phyloP scores from a whole-genome alignment of 805 yeast genomes.

The Priceomyces carsonii region DNA sequence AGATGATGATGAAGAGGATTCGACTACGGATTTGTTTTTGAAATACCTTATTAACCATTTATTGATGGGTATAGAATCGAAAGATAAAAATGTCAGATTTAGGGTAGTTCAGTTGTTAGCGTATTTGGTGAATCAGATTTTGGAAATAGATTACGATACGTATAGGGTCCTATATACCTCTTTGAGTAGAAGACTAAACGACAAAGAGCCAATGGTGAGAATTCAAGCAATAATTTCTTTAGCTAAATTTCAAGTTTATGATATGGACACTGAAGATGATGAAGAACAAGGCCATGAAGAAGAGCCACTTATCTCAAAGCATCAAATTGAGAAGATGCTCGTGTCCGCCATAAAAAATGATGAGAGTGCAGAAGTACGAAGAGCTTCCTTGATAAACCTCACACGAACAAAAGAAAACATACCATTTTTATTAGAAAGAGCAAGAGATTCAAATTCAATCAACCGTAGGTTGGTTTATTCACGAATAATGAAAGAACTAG shows the following conservation, averaged over 20 bases:
- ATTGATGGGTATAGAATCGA: slow-evolving; percentile 76
- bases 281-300: slow-evolving; percentile 47
- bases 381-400: slow-evolving; percentile 77
- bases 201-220: slow-evolving; percentile 76
- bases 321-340: slow-evolving; percentile 20
- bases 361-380: slow-evolving; percentile 82
- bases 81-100: slow-evolving; percentile 74
- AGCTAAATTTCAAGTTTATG: slow-evolving; percentile 65
- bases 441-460: slow-evolving; percentile 71
- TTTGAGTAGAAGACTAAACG: slow-evolving; percentile 63
- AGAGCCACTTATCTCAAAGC: slow-evolving; percentile 8
- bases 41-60: slow-evolving; percentile 64
- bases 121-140: slow-evolving; percentile 65
- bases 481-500: slow-evolving; percentile 64
- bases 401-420: slow-evolving; percentile 54
- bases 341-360: slow-evolving; percentile 67
- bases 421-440: slow-evolving; percentile 70
- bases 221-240: slow-evolving; percentile 82
- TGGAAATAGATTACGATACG: slow-evolving; percentile 73
- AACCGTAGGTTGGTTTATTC: slow-evolving; percentile 76
- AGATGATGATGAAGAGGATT: slow-evolving; percentile 37
- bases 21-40: slow-evolving; percentile 52
- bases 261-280: slow-evolving; percentile 31
- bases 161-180: slow-evolving; percentile 63
- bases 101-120: slow-evolving; percentile 78